Conservation (phyloP, 1,284 basidiomycete species). For the Leccinum insigne region DNA sequence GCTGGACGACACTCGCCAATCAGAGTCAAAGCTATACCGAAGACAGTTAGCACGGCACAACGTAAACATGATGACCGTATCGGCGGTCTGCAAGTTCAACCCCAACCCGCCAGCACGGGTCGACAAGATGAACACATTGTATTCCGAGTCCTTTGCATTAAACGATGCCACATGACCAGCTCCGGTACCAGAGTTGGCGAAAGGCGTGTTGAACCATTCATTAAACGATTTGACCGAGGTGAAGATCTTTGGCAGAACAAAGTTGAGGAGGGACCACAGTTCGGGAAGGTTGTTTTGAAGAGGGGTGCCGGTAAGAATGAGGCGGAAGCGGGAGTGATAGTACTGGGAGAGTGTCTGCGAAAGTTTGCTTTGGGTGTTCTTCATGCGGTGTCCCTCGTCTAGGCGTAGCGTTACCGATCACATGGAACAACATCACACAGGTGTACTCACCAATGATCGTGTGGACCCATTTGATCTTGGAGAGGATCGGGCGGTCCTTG, state of each 20-base stretch:
- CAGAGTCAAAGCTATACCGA: constrained; percentile 76
- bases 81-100: constrained; percentile 97
- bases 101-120: constrained; percentile 98
- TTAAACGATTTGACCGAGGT: constrained; percentile 99
- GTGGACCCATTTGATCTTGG: constrained; percentile 96
- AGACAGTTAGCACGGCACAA: constrained; percentile 8
- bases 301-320: constrained; percentile 98
- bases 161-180: constrained; percentile 88
- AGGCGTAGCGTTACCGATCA: constrained; percentile 8
- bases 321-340: constrained; percentile 92
- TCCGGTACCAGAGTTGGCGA: constrained; percentile 94
- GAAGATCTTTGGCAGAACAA: constrained; percentile 98
- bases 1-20: constrained; percentile 53
- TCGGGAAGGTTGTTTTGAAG: constrained; percentile 99
- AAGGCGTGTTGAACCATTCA: constrained; percentile 99
- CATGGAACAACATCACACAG: not conserved
- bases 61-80: constrained; percentile 90
- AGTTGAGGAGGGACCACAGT: constrained; percentile 97
- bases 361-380: constrained; percentile 97
- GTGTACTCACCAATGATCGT: constrained; percentile 87
- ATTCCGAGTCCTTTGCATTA: constrained; percentile 90
- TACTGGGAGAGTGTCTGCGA: constrained; percentile 91
- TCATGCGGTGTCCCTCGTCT: constrained; percentile 99
- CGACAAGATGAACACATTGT: constrained; percentile 94
- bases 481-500: constrained; percentile 91